phyloP scores from a whole-genome alignment of 2,329 filamentous ascomycete genomes.

The Xylaria sp. region DNA sequence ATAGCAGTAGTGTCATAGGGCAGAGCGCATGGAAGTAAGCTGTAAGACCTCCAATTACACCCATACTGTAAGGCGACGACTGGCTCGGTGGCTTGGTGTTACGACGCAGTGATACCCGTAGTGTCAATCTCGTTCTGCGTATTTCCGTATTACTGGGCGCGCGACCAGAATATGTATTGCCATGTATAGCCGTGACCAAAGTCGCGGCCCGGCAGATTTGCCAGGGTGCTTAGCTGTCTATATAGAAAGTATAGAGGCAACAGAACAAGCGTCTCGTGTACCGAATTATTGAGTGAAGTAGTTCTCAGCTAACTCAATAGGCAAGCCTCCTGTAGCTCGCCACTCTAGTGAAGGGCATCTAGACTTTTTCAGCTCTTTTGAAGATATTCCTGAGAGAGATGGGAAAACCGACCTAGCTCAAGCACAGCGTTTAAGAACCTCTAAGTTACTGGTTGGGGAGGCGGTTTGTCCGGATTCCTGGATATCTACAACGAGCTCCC shows the following conservation, averaged over 20 bases:
- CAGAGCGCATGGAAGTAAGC: slow-evolving; percentile 21
- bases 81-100: slow-evolving; percentile 18
- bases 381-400: neutral
- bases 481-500: neutral
- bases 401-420: neutral
- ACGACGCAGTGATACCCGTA: neutral
- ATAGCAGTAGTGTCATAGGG: slow-evolving; percentile 29
- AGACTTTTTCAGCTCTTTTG: neutral
- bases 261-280: neutral
- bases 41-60: slow-evolving; percentile 26
- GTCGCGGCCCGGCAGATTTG: slow-evolving; percentile 32
- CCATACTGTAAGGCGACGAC: slow-evolving; percentile 21
- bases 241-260: neutral
- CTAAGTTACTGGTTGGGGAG: slow-evolving; percentile 1
- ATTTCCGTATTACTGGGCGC: neutral
- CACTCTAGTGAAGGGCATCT: neutral
- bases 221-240: too few species aligned
- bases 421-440: slow-evolving; percentile 5
- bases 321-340: neutral
- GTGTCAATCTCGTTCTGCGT: neutral
- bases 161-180: neutral
- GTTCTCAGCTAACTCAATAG: neutral
- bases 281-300: neutral
- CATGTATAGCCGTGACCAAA: neutral
- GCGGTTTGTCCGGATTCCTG: slow-evolving; percentile 14